Base-by-base conservation (phyloP, 202 grass and related monocot species). In the Carex arenaria region DNA sequence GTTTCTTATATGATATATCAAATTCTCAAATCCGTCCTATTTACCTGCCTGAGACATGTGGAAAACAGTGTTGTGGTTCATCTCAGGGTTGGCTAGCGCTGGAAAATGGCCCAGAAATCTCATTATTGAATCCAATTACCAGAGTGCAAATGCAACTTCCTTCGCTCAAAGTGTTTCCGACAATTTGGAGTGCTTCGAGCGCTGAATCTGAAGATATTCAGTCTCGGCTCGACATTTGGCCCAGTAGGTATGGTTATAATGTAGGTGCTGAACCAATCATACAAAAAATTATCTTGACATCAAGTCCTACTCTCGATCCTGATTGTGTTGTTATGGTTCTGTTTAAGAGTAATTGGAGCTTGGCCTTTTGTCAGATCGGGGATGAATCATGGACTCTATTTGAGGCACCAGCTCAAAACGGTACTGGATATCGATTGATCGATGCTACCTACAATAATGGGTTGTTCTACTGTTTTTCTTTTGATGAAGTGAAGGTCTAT, bases 81-180 rank as follows among this genome's bases (percentile, higher is more conserved):
- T 84, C 84, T 47, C 71, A 38, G 28, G 80, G 84, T 15, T 86
- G 88, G 72, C 49, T 89, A 15, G 73, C 80, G n/a, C 64, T 89
- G 10, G 63, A 90, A 72, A 52, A 53, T 19, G 66, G 76, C 51
- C 67, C 65, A 1, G 81, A 80, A 40, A 63, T 85, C 23, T 90
- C 65, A 13, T 55, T 90, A 56, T 83, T 90, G 19, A 90, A 87
- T 51, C 88, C 74, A 42, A 72, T 65, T 64, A 90, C 75, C 4
- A 43, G 67, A 68, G 67, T 63, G 43, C 66, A 64, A 38, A 72
- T 90, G 10, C 72, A 76, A 62, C 84, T 89, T 61, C 88, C 84
- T 38, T 71, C 81, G 7, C 63, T 90, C 5, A 72, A 67, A 53
- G 59, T 51, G 18, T 23, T 11, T 11, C 79, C 79, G 28, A 81